phyloP scores from a whole-genome alignment of 176 grass and related monocot genomes.

The Dendrocalamus sinicus region DNA sequence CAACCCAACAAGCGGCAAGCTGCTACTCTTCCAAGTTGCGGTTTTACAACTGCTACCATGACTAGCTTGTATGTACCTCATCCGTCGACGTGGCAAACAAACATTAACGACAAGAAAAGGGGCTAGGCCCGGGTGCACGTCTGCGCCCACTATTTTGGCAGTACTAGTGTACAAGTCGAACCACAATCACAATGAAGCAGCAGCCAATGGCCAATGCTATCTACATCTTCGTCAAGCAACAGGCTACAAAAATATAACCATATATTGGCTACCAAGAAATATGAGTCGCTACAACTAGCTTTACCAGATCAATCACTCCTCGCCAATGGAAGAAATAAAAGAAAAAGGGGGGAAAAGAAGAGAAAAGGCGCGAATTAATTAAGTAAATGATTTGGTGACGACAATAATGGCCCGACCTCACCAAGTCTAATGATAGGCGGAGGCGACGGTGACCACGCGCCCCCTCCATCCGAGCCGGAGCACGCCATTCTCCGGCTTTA shows the following conservation, averaged over 20 bases:
- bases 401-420: constrained; percentile 32
- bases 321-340: constrained; percentile 35
- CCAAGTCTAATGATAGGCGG: constrained; percentile 69
- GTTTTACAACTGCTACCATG: background rate
- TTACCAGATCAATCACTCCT: constrained; percentile 55
- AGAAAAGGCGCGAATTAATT: constrained; percentile 46
- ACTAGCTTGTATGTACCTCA: constrained; percentile 6
- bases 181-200: constrained; percentile 20
- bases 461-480: constrained; percentile 72
- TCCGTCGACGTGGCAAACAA: constrained; percentile 43
- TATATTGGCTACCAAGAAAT: constrained; percentile 60
- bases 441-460: constrained; percentile 77
- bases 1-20: constrained; percentile 30
- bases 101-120: constrained; percentile 43
- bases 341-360: background rate
- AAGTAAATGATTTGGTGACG: constrained; percentile 42
- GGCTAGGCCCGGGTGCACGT: constrained; percentile 36
- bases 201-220: constrained; percentile 4
- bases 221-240: constrained; percentile 22
- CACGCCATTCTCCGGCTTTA: constrained; percentile 69
- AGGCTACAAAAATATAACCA: constrained; percentile 45
- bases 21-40: constrained; percentile 29
- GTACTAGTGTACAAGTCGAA: constrained; percentile 12
- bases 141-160: constrained; percentile 42
- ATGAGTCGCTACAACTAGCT: constrained; percentile 56